Evolutionary conservation across 768 basidiomycete species (phyloP).

Genomic region (Suillus variegatus): DNA sequence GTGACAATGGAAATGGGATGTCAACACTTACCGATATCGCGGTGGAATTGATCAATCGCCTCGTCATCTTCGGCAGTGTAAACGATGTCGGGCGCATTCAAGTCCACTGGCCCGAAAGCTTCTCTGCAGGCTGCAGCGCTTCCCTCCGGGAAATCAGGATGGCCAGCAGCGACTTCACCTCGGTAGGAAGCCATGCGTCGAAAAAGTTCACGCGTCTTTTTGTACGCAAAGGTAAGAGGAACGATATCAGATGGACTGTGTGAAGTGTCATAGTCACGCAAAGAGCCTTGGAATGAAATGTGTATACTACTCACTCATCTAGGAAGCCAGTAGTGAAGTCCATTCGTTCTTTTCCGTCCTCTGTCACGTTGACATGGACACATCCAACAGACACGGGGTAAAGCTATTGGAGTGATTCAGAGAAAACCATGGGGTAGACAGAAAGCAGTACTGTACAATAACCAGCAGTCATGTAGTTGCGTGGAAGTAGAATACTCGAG

Average conservation of each 20-base stretch:
- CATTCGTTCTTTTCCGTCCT: too few species aligned
- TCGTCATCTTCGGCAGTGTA: slow-evolving; percentile 37
- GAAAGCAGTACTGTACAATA: too few species aligned
- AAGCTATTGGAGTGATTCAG: too few species aligned
- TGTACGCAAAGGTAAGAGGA: slow-evolving; percentile 28
- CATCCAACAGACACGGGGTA: too few species aligned
- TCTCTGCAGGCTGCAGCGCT: slow-evolving; percentile 29
- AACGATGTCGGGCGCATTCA: slow-evolving; percentile 30
- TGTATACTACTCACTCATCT: too few species aligned
- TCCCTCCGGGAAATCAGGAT: slow-evolving; percentile 27
- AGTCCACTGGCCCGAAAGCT: slow-evolving; percentile 19
- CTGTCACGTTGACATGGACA: too few species aligned
- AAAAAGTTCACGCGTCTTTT: slow-evolving; percentile 26
- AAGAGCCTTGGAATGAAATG: too few species aligned
- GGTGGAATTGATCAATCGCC: slow-evolving; percentile 31
- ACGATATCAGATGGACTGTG: slow-evolving; percentile 27
- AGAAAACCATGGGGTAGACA: too few species aligned
- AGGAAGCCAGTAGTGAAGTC: too few species aligned
- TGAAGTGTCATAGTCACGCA: not conserved
- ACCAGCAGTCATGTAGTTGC: too few species aligned
- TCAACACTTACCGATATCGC: slow-evolving; percentile 16
- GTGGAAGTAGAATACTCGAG: too few species aligned
- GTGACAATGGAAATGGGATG: not conserved
- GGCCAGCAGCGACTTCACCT: slow-evolving; percentile 32
- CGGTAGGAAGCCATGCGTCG: slow-evolving; percentile 44